Percentiles rank a stretch among this genome's conserved stretches.
phyloP scores from a whole-genome alignment of 2,329 filamentous ascomycete species.

The Sporothrix phasma region DNA sequence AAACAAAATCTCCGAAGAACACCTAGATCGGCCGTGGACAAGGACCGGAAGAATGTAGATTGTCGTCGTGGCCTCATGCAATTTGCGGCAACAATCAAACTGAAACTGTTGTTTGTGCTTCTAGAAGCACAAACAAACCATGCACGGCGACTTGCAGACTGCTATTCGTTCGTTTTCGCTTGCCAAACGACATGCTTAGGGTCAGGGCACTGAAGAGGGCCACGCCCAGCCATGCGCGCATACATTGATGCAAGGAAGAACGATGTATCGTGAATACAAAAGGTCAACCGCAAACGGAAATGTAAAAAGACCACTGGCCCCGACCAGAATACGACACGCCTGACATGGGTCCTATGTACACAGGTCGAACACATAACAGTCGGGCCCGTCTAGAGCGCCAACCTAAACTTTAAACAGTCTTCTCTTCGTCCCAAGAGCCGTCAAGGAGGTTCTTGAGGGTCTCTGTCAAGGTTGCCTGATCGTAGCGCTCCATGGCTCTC shows the following conservation, averaged over 20 bases:
- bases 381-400: not conserved
- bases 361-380: not conserved
- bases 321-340: too few relatives aligned
- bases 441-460: conserved; percentile 3
- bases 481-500: conserved; percentile 7
- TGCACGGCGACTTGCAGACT: not conserved
- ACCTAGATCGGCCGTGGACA: not conserved
- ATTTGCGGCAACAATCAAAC: not conserved
- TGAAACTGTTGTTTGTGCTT: not conserved
- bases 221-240: not conserved
- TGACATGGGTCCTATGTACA: not conserved
- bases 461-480: conserved; percentile 8
- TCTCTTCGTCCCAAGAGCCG: not conserved
- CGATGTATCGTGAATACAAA: not conserved
- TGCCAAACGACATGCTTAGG: not conserved
- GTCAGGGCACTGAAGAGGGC: not conserved
- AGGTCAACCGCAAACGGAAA: not conserved
- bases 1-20: not conserved
- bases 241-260: not conserved
- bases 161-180: not conserved
- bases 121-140: not conserved
- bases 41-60: not conserved
- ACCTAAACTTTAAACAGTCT: not conserved
- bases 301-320: not conserved
- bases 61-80: not conserved